Base-by-base conservation (phyloP, 164 flowering plant species). In the Piper longum region DNA sequence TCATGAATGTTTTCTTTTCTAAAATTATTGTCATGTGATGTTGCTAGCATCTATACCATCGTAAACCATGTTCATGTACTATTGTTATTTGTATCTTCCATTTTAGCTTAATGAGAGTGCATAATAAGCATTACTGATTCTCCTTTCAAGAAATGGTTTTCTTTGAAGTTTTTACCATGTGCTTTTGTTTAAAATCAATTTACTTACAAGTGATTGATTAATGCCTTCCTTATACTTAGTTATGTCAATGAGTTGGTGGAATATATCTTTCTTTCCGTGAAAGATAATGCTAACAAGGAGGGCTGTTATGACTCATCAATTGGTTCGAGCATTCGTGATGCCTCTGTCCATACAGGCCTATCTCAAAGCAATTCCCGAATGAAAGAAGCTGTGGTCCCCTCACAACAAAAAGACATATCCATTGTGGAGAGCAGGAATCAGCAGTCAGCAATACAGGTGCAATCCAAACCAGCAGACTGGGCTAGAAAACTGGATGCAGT, bases 171-270 rank as follows among this genome's bases (percentile, higher is more conserved):
- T 12, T 48, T 48, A 12, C 9, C 14, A 3, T 48, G 13, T 41
- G 48, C 44, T 41, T 14, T 60, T 60, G 18, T 60, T 60, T 7
- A 4, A 13, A 14, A 39, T 5, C 9, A 42, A n/a, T 41, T 41
- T 14, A 18, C 1, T 57, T 41, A 19, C 43, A 36, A 39, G 18
- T 13, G 26, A 7, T 42, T 9, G 41, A 41, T 48, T 43, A 48
- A 60, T 14, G 14, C 14, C 54, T 62, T 51, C 51, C 64, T 57
- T 66, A 26, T 70, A 63, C 67, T 17, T 85, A 95, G 99, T 82
- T 87, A 77, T 70, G 78, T 91, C 63, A 95, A 95, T 71, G 90
- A 95, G 79, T 65, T 91, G 76, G 79, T 95, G 72, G 98, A 87
- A 69, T 71, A 59, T 61, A 63, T 95, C 62, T 65, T 86, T 41